These are phyloP conservation scores for Amylocarpus encephaloides DNA, from an alignment of 2,329 filamentous ascomycete species.

Conservation along the genomic window DNA sequence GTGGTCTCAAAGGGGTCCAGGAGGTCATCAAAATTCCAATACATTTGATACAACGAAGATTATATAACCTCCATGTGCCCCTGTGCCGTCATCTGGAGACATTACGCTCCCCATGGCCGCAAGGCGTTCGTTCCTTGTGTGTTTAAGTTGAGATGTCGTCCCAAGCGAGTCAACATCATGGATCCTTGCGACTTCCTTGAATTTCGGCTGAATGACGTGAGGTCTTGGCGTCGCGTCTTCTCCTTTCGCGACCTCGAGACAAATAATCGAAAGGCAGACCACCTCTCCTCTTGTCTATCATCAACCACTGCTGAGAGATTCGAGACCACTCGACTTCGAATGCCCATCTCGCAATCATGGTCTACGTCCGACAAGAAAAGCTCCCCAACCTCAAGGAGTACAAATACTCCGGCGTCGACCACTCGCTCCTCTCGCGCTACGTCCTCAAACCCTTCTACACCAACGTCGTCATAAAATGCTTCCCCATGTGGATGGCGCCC, in stretches of 20 bases:
- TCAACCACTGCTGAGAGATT: neutral
- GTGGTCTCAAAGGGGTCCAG: constrained; percentile 8
- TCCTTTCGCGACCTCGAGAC: constrained; percentile 1
- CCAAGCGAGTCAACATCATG: too few relatives aligned
- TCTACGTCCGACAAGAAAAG: constrained; percentile 89
- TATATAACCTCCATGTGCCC: neutral
- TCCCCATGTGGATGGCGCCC: constrained; percentile 91
- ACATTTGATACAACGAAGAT: constrained; percentile 5
- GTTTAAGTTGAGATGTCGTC: too few relatives aligned
- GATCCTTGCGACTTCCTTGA: constrained; percentile 2
- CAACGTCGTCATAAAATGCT: constrained; percentile 86
- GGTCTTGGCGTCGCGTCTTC: constrained; percentile 14
- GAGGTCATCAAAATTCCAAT: constrained; percentile 9
- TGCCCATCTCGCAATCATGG: constrained; percentile 51
- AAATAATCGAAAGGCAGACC: neutral
- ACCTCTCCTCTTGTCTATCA: neutral
- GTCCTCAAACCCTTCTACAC: constrained; percentile 97
- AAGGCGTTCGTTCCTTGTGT: too few relatives aligned
- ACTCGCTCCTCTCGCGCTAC: constrained; percentile 84
- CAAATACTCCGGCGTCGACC: constrained; percentile 91
- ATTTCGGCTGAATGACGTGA: constrained; percentile 13
- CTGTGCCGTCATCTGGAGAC: too few relatives aligned
- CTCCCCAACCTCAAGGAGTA: constrained; percentile 86
- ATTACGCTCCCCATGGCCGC: too few relatives aligned
- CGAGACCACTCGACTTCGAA: neutral